Evolutionary conservation across 208 protist genomes (phyloP), one percentile per base, ranked within the genome.

Genomic region (Trypanosoma lewisi): DNA sequence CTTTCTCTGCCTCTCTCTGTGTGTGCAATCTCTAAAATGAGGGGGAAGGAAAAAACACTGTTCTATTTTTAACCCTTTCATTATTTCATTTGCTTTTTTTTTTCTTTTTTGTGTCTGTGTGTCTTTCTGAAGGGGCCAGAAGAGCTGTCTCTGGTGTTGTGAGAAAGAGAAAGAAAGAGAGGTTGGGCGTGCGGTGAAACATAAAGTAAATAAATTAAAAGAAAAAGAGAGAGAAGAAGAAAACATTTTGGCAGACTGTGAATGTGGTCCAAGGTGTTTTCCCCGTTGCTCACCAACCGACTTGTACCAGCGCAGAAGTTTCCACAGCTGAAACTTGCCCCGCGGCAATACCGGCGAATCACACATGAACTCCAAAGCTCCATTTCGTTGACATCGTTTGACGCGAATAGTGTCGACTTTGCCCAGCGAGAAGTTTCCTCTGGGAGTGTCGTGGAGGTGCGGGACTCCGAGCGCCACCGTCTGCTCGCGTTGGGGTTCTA

Each of bases 401-500:
- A 91, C 4, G 55, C 67, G 4, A 66, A 66, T 21, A 93, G 80
- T 58, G 45, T 87, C 9, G 73, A 84, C 11, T 78, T 85, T 30
- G 78, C 78, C 0, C 54, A 49, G 9, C 82, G 78, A 2, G 81
- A 96, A 37, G 42, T 93, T 21, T 34, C 67, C 37, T 67, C 70
- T 2, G 87, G 90, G 1, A 63, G 73, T 36, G 69, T 94, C 23
- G 81, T 94, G 8, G 86, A 96, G 57, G 28, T 96, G 0, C 79
- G 90, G 11, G 71, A 75, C 19, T 69, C 77, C 6, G 81, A 91
- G 19, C 49, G 71, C 0, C 45, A 58, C 34, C 63, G 59, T 25
- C 63, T 93, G n/a, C 48, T 91, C 4, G 89, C 75, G 9, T 76
- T 93, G 7, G 89, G 86, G 11, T 93, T 93, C 68, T 92, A 87